phyloP scores from a whole-genome alignment of 805 yeast species.

The Tetrapisispora pingtungensis region DNA sequence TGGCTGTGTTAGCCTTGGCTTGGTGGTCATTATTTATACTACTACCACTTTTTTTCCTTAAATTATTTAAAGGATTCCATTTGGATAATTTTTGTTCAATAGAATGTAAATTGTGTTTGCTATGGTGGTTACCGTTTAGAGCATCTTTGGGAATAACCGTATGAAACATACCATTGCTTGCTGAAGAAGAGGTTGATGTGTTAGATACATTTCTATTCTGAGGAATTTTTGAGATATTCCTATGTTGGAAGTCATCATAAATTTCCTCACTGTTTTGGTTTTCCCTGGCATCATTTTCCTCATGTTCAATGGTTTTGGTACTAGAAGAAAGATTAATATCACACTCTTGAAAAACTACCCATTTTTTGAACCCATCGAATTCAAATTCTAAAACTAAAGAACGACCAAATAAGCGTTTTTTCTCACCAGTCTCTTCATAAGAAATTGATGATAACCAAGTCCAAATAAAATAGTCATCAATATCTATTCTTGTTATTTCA shows the following conservation, averaged over 20 bases:
- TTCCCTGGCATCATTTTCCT: neutral
- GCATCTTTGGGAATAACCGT: constrained; percentile 20
- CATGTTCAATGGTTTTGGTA: constrained; percentile 3
- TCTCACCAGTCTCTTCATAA: constrained; percentile 55
- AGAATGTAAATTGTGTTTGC: constrained; percentile 11
- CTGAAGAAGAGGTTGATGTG: constrained; percentile 1
- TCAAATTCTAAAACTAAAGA: constrained; percentile 76
- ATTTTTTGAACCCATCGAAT: constrained; percentile 62
- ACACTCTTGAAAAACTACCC: constrained; percentile 68
- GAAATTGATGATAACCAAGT: constrained; percentile 77
- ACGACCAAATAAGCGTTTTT: constrained; percentile 67
- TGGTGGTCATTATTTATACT: constrained; percentile 4
- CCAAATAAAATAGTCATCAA: constrained; percentile 87
- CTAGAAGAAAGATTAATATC: constrained; percentile 28
- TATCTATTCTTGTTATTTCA: constrained; percentile 47
- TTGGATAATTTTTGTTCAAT: constrained; percentile 22
- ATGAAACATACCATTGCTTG: constrained; percentile 12
- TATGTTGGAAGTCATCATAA: neutral
- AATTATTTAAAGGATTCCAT: constrained; percentile 24
- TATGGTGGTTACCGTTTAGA: constrained; percentile 9
- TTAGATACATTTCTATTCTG: constrained; percentile 8
- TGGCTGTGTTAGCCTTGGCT: neutral
- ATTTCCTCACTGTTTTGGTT: neutral
- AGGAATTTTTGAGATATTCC: neutral
- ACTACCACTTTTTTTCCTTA: constrained; percentile 19